Base-by-base conservation (phyloP, 306 rosid species). In the Cyclanthera cordifolia region DNA sequence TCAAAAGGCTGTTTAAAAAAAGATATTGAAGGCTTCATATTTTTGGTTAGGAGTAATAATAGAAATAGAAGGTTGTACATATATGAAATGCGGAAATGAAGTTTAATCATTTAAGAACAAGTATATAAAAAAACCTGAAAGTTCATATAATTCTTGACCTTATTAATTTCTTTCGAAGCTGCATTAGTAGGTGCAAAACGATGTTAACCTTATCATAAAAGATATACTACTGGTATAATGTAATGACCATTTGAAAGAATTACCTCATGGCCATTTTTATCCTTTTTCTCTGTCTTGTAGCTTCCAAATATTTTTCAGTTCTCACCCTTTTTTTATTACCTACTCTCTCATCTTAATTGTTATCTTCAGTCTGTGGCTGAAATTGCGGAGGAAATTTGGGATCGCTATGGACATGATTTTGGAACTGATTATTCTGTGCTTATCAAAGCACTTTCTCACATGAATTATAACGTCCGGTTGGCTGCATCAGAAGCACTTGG, bases 401-500 rank as follows among this genome's bases (percentile, higher is more conserved):
- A 93, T 82, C 96, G 92, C 70, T 93, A 93, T 72, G 95, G 96
- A 46, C 55, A 86, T 82, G 94, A 87, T 53, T 86, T 90, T 81
- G 99, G 96, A 79, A 87, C 84, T 50, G 95, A 93, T 76, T 87
- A 83, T 82, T 90, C 96, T 0, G 87, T 96, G 67, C 90, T 93
- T 76, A 85, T 79, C 80, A 90, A 77, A 81, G 99, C 95, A 46
- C 96, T 93, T 59, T 86, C 94, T 43, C 89, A 93, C 74, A 76
- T 82, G 27, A 86, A 93, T 67, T 90, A 82, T 79, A 93, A 85
- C 78, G 87, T 93, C 50, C 90, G 95, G 25, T 19, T 90, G 82
- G 96, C 99, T 67, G 90, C 94, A 78, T 90, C 95, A 0, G 99
- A 93, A 80, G 99, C 95, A 63, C 82, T 90, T 76, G 94, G 96